Percentiles rank a stretch among this genome's conserved stretches.
Evolutionary conservation across 169 alveolate genomes (phyloP).

Genomic region (Amoebophrya sp.): DNA sequence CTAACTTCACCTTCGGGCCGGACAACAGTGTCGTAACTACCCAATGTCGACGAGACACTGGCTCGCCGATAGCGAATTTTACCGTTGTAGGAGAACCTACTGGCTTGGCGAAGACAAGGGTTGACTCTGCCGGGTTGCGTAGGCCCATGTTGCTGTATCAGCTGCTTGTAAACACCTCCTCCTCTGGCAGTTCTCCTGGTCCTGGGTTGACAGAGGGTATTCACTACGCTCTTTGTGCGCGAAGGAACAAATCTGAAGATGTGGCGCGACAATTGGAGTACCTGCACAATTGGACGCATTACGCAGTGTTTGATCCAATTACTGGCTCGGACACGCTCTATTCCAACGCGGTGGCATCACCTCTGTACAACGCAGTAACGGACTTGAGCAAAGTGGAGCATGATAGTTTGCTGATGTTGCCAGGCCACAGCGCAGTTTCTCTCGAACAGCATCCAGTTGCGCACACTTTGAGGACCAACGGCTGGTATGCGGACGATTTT

Average conservation of each 20-base stretch:
- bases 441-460: not conserved
- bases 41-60: not conserved
- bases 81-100: not conserved
- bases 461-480: not conserved
- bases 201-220: not conserved
- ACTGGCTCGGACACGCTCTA: not conserved
- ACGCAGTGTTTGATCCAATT: not conserved
- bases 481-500: not conserved
- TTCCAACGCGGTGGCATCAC: not conserved
- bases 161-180: not conserved
- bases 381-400: not conserved
- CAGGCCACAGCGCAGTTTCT: not conserved
- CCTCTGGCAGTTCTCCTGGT: too few relatives aligned
- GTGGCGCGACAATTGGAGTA: not conserved
- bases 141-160: not conserved
- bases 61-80: not conserved
- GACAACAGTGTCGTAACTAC: not conserved
- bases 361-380: not conserved
- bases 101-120: not conserved
- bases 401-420: not conserved
- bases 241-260: not conserved
- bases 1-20: not conserved
- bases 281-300: not conserved
- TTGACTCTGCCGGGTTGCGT: not conserved
- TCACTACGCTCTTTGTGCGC: not conserved